Evolutionary conservation across 2,329 filamentous ascomycete species (phyloP).

Genomic region (Fusarium graminum): DNA sequence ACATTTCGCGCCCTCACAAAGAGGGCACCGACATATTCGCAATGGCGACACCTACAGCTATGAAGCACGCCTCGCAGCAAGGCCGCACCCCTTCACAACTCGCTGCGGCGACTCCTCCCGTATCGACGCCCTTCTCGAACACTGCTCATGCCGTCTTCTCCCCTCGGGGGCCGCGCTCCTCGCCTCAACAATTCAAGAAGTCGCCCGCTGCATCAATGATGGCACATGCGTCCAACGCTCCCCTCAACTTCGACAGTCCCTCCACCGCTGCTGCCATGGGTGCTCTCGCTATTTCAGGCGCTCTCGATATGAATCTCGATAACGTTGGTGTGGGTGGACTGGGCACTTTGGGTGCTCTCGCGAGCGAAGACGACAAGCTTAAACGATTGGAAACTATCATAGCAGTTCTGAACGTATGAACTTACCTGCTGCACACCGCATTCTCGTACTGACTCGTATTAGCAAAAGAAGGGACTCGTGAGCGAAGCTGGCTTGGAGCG

Average conservation of each 20-base stretch:
- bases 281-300: slow-evolving; percentile 63
- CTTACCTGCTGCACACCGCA: background rate
- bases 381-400: slow-evolving; percentile 68
- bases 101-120: slow-evolving; percentile 72
- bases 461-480: slow-evolving; percentile 71
- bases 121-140: slow-evolving; percentile 75
- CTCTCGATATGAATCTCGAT: slow-evolving; percentile 67
- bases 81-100: slow-evolving; percentile 64
- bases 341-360: slow-evolving; percentile 57
- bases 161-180: slow-evolving; percentile 68
- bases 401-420: slow-evolving; percentile 62
- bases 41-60: slow-evolving; percentile 66
- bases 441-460: slow-evolving; percentile 16
- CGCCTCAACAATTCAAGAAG: slow-evolving; percentile 74
- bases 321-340: slow-evolving; percentile 64
- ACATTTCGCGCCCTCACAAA: slow-evolving; percentile 23
- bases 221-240: slow-evolving; percentile 59
- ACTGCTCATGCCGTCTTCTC: slow-evolving; percentile 70
- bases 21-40: slow-evolving; percentile 33
- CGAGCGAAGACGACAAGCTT: slow-evolving; percentile 66
- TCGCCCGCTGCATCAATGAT: slow-evolving; percentile 69
- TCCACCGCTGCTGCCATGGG: slow-evolving; percentile 73
- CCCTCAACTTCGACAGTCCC: slow-evolving; percentile 74
- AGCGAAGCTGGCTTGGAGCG: slow-evolving; percentile 82
- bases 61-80: slow-evolving; percentile 62